Evolutionary conservation across 192 early-diverging fungal genomes (phyloP).

Genomic region (Cetraspora pellucida): DNA sequence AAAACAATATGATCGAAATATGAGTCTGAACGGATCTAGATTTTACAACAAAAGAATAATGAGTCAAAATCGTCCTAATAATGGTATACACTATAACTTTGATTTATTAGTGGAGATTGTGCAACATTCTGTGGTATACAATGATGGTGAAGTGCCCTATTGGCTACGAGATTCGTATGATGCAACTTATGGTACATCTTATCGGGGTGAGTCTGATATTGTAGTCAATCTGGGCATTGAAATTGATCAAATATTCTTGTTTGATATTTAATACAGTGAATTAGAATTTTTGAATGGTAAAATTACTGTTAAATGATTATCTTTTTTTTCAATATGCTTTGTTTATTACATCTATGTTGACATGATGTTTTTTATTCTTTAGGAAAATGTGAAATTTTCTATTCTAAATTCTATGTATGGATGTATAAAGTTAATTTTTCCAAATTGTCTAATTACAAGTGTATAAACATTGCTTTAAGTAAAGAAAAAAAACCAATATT

Average conservation of each 20-base stretch:
- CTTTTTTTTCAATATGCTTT: too few species aligned
- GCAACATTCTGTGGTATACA: not conserved
- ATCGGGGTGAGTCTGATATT: not conserved
- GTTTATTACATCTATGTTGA: too few species aligned
- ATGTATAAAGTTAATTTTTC: too few species aligned
- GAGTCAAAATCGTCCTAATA: not conserved
- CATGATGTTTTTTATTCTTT: too few species aligned
- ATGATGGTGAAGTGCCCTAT: constrained; percentile 3
- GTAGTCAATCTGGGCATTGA: not conserved
- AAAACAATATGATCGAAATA: not conserved
- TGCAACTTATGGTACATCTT: not conserved
- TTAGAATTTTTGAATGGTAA: not conserved
- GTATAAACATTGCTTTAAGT: too few species aligned
- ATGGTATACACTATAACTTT: not conserved
- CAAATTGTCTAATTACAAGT: too few species aligned
- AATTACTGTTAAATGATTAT: too few species aligned
- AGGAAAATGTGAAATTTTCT: too few species aligned
- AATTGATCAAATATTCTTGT: not conserved
- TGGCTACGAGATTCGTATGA: constrained; percentile 8
- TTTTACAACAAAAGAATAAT: not conserved
- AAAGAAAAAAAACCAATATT: too few species aligned
- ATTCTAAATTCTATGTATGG: too few species aligned
- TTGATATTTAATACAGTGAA: not conserved
- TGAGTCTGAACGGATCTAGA: not conserved
- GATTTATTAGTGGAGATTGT: constrained; percentile 10